phyloP scores from a whole-genome alignment of 2,329 filamentous ascomycete species.

The Diaporthe eres region DNA sequence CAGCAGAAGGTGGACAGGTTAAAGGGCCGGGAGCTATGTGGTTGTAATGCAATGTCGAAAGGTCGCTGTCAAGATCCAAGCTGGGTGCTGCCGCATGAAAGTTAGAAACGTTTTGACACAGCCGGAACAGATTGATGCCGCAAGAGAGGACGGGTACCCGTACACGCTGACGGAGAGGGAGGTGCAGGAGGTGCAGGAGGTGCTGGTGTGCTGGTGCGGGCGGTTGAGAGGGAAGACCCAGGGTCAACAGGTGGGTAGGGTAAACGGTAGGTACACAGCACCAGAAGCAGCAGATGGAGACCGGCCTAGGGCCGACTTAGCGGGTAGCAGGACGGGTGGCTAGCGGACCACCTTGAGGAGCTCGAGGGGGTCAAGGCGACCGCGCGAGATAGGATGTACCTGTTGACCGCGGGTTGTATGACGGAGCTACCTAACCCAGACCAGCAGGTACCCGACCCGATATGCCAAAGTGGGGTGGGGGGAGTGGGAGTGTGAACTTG shows the following conservation, averaged over 20 bases:
- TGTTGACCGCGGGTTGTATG: conserved; percentile 18
- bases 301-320: conserved; percentile 20
- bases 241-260: neutral
- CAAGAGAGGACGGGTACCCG: conserved; percentile 49
- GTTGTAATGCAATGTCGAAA: conserved; percentile 26
- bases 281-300: conserved; percentile 1
- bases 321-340: conserved; percentile 28
- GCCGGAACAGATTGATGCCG: conserved; percentile 55
- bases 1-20: conserved; percentile 29
- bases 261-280: neutral
- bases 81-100: conserved; percentile 53
- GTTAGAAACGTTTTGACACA: conserved; percentile 57
- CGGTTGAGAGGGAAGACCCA: neutral
- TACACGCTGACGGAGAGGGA: conserved; percentile 11
- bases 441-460: conserved; percentile 27
- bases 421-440: neutral
- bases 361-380: conserved; percentile 22
- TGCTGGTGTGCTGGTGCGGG: conserved; percentile 13
- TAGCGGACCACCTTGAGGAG: conserved; percentile 16
- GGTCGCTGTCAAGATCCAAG: conserved; percentile 29
- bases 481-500: neutral
- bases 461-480: conserved; percentile 8
- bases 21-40: conserved; percentile 29
- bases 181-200: conserved; percentile 26
- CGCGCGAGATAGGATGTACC: conserved; percentile 20